Base-by-base conservation (phyloP, 805 yeast species). In the Candida awuae region DNA sequence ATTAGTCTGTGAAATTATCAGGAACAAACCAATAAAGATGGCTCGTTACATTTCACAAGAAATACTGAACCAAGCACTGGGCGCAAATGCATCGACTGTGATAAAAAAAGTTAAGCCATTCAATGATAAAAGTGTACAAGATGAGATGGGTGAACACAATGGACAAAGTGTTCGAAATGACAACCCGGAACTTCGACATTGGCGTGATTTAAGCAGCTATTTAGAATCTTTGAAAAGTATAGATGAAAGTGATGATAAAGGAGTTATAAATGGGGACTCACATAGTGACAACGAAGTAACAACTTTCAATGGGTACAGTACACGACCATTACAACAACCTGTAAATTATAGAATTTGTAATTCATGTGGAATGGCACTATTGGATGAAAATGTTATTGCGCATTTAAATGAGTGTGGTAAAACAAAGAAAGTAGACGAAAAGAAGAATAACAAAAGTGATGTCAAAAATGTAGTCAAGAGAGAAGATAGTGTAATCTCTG, bases 331-430 rank as follows among this genome's bases (percentile, higher is more conserved):
- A 17, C 51, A 51, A 12, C 56, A 57, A 10, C 64, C 67, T 1
- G 33, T 69, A 4, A 61, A 61, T 22, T 72, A 71, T 45, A 54
- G 72, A 29, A 63, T 69, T 34, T 72, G 78, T 51, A 70, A 67
- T 37, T 54, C 55, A 35, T 72, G 78, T 49, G 61, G 61, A 32
- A 59, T 66, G 37, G 77, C 77, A 2, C 58, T 71, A 1, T 48
- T 70, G 17, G 63, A 58, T 25, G 45, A 54, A 2, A 53, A 57
- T 41, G 43, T 72, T 19, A 56, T 58, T 1, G 54, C 52, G 16
- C 77, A 73, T 51, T 55, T 71, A 10, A 50, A 46, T 13, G 40
- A 39, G 28, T 73, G 77, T 47, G 49, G 61, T 3, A 59, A 58
- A 27, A 48, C 34, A 38, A 46, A 43, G 30, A 29, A 43, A 23